A percentile compares a stretch with the other conserved stretches of the same genome.
Evolutionary conservation across 169 alveolate species (phyloP).

Genomic region (Cryptosporidium ryanae): DNA sequence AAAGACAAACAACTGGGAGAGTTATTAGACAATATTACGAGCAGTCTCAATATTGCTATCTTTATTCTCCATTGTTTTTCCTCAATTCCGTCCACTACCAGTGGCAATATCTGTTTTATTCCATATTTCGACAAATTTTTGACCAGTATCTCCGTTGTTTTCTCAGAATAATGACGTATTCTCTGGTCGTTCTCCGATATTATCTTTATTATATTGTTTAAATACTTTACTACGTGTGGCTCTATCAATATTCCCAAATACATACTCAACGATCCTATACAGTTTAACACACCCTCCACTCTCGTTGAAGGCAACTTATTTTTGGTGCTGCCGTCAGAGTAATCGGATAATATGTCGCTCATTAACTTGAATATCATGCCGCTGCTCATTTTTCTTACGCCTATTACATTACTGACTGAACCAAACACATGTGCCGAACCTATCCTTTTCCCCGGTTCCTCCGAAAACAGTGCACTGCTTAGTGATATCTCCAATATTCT

Average conservation of each 20-base stretch:
- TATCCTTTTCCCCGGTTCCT: background rate
- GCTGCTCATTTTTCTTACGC: conserved; percentile 11
- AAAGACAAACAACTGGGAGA: conserved; percentile 51
- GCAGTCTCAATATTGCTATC: conserved; percentile 79
- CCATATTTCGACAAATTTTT: conserved; percentile 74
- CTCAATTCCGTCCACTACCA: conserved; percentile 61
- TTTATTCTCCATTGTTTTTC: conserved; percentile 80
- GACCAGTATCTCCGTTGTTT: conserved; percentile 73
- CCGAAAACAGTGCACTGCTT: conserved; percentile 12
- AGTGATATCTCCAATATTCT: conserved; percentile 28
- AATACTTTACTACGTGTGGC: conserved; percentile 29
- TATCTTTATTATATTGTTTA: conserved; percentile 8
- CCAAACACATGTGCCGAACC: conserved; percentile 68
- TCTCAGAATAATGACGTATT: conserved; percentile 49
- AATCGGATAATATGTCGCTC: background rate
- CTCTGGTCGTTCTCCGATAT: conserved; percentile 46
- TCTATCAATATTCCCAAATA: conserved; percentile 31
- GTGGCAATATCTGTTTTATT: conserved; percentile 65
- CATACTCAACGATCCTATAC: conserved; percentile 55
- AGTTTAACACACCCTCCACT: conserved; percentile 35
- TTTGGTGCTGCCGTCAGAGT: background rate
- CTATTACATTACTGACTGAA: conserved; percentile 26
- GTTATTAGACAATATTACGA: conserved; percentile 59
- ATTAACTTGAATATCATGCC: conserved; percentile 15
- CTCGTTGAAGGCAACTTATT: background rate